Percentiles rank a stretch among this genome's conserved stretches.
Conservation (phyloP, 2,329 filamentous ascomycete species). For the Pseudogymnoascus sp. region DNA sequence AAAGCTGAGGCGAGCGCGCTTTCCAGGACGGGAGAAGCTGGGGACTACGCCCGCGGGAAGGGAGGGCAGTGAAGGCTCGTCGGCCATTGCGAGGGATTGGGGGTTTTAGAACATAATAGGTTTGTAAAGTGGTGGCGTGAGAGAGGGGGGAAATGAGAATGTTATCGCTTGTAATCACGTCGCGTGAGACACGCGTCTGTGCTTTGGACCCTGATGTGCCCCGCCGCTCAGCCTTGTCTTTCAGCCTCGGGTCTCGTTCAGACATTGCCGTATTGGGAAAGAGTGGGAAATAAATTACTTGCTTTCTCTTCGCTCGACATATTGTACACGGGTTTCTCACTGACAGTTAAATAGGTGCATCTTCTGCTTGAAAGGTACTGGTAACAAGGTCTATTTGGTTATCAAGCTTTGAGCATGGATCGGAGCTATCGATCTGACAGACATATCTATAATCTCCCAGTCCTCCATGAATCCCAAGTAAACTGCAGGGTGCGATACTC, state of each 20-base stretch:
- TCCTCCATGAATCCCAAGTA: neutral
- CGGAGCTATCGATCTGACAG: neutral
- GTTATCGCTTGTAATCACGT: constrained; percentile 2
- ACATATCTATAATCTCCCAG: neutral
- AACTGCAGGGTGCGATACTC: neutral
- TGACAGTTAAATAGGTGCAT: neutral
- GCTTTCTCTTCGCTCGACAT: neutral
- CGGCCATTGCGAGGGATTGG: constrained; percentile 24
- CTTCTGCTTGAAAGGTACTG: neutral
- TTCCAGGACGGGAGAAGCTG: constrained; percentile 26
- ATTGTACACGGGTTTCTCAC: neutral
- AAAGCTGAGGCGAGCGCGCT: constrained; percentile 31
- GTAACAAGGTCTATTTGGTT: neutral
- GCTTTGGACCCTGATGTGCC: constrained; percentile 1
- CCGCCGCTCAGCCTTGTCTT: neutral
- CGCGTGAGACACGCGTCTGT: constrained; percentile 9
- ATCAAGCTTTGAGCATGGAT: neutral
- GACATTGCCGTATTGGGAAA: neutral
- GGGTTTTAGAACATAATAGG: neutral
- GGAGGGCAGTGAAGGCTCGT: constrained; percentile 33
- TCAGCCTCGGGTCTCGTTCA: neutral
- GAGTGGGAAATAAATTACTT: neutral
- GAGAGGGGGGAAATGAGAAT: constrained; percentile 1
- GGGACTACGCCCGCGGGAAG: constrained; percentile 24
- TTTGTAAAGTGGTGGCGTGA: neutral